Evolutionary conservation across 1,284 basidiomycete species (phyloP).

Genomic region (Tranzscheliella williamsii): DNA sequence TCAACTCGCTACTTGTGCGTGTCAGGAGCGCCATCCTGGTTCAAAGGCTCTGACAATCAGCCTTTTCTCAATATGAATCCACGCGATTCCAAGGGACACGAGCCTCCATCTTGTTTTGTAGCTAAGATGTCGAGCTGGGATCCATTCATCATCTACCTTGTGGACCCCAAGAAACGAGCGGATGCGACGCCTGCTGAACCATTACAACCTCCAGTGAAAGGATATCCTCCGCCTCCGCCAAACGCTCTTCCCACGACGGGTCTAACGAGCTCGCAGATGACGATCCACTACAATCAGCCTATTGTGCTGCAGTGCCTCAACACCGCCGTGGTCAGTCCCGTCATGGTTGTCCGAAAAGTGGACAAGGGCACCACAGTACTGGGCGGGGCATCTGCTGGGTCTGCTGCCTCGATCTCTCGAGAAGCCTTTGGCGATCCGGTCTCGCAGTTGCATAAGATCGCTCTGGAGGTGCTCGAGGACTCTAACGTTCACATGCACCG

Average conservation of each 20-base stretch:
- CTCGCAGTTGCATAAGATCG: slow-evolving; percentile 79
- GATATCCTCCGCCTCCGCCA: slow-evolving; percentile 80
- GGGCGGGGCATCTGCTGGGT: slow-evolving; percentile 76
- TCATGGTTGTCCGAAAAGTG: slow-evolving; percentile 88
- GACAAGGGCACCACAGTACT: slow-evolving; percentile 87
- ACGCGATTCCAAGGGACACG: slow-evolving; percentile 21
- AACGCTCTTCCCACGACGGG: slow-evolving; percentile 80
- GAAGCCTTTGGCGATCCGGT: slow-evolving; percentile 91
- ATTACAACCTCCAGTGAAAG: slow-evolving; percentile 56
- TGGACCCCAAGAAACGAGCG: slow-evolving; percentile 75
- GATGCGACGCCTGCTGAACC: slow-evolving; percentile 76
- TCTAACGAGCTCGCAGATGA: slow-evolving; percentile 76
- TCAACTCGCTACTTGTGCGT: slow-evolving; percentile 90
- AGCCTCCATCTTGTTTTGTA: slow-evolving; percentile 61
- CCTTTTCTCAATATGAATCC: slow-evolving; percentile 50
- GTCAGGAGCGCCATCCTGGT: slow-evolving; percentile 71
- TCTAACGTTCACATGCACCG: slow-evolving; percentile 20
- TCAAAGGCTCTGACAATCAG: slow-evolving; percentile 55
- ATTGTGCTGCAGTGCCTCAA: slow-evolving; percentile 91
- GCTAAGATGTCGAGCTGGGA: slow-evolving; percentile 67
- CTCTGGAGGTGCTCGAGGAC: slow-evolving; percentile 52
- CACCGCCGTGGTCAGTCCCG: slow-evolving; percentile 87
- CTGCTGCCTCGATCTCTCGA: slow-evolving; percentile 69
- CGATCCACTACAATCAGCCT: slow-evolving; percentile 91
- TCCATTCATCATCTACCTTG: slow-evolving; percentile 82